These are phyloP conservation scores for Bipolaris bicolor DNA, from an alignment of 2,329 filamentous ascomycete species.

Conservation along the genomic window DNA sequence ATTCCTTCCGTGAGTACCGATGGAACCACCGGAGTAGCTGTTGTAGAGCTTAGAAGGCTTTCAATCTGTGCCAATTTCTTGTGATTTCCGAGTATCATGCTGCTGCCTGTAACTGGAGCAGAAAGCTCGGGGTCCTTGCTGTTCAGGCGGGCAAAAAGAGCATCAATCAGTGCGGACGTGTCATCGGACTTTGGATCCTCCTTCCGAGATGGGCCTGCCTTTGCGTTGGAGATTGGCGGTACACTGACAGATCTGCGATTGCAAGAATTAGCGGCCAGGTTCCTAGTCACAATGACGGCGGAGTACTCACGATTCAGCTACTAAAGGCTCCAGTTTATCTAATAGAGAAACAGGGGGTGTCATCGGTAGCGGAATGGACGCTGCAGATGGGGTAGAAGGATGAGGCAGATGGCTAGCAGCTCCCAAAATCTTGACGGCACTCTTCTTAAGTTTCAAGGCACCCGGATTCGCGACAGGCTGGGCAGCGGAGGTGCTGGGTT, in stretches of 20 bases:
- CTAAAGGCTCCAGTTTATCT: constrained; percentile 14
- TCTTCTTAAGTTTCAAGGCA: constrained; percentile 38
- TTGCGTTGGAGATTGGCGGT: neutral
- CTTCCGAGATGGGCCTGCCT: constrained; percentile 1
- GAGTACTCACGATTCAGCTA: constrained; percentile 22
- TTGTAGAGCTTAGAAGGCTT: neutral
- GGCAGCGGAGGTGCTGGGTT: constrained; percentile 16
- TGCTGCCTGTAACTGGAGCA: neutral
- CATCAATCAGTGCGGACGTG: constrained; percentile 19
- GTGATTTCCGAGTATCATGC: neutral
- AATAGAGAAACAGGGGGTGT: constrained; percentile 6
- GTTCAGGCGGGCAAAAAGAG: constrained; percentile 29
- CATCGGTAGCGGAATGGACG: neutral
- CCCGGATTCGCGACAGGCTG: constrained; percentile 26
- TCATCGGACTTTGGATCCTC: neutral
- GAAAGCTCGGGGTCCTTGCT: neutral
- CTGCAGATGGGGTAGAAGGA: neutral
- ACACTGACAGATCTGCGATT: constrained; percentile 2
- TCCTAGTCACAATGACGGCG: neutral
- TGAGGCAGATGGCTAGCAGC: constrained; percentile 16
- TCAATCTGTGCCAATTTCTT: constrained; percentile 15
- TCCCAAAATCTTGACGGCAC: constrained; percentile 34
- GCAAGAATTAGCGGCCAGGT: constrained; percentile 7
- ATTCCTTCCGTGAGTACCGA: neutral
- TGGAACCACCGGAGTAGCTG: neutral